Evolutionary conservation across 2,329 filamentous ascomycete species (phyloP).

Genomic region (Beauveria australis): DNA sequence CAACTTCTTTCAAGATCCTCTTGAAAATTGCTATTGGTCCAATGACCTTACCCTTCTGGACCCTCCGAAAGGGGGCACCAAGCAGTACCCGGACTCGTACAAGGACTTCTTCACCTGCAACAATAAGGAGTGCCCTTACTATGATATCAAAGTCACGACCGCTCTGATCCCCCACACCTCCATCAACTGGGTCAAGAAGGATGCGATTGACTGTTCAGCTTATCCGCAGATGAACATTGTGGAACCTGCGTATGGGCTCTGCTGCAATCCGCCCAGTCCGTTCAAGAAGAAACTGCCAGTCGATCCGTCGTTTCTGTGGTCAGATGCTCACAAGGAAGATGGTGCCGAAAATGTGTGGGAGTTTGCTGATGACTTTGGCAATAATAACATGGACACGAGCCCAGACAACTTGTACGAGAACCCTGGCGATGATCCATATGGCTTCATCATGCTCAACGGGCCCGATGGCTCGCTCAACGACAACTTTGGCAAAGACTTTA

Average conservation of each 20-base stretch:
- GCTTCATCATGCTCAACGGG: conserved; percentile 25
- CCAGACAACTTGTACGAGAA: conserved; percentile 6
- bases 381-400: conserved; percentile 17
- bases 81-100: not conserved
- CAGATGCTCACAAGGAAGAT: not conserved
- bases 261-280: not conserved
- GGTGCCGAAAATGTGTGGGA: not conserved
- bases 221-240: conserved; percentile 7
- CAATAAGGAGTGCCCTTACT: not conserved
- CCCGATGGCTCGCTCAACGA: conserved; percentile 20
- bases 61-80: not conserved
- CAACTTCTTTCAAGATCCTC: not conserved
- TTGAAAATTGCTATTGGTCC: not conserved
- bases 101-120: not conserved
- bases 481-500: conserved; percentile 17
- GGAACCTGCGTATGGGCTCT: conserved; percentile 4
- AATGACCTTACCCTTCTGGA: not conserved
- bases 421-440: conserved; percentile 21
- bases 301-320: not conserved
- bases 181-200: not conserved
- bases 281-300: not conserved
- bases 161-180: not conserved
- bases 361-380: not conserved
- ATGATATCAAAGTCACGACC: conserved; percentile 8
- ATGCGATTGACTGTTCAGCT: not conserved